Evolutionary conservation across 345 rosid species (phyloP).

Genomic region (Sapria himalayana): DNA sequence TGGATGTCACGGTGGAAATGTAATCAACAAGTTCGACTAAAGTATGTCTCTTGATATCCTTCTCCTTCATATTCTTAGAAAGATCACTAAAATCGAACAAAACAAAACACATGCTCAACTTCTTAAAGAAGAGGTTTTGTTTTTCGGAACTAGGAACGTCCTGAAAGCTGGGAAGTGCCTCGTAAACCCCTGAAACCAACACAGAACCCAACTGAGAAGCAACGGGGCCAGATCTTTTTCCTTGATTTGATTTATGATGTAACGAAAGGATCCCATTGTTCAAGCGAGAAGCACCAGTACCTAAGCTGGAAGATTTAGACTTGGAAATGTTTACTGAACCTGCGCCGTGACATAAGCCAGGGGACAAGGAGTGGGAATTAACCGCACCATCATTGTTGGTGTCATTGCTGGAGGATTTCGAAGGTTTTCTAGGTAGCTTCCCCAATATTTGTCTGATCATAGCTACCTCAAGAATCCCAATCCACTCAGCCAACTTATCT

Average conservation of each 20-base stretch:
- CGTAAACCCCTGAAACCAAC: constrained; percentile 22
- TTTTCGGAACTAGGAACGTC: constrained; percentile 48
- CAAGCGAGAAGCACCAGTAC: constrained; percentile 16
- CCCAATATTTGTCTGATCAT: constrained; percentile 76
- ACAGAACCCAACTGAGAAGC: constrained; percentile 15
- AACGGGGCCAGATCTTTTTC: constrained; percentile 15
- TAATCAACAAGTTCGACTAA: constrained; percentile 61
- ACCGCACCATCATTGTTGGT: constrained; percentile 25
- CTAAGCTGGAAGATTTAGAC: constrained; percentile 19
- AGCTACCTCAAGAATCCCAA: constrained; percentile 11
- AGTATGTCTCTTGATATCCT: constrained; percentile 61
- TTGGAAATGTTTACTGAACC: constrained; percentile 19
- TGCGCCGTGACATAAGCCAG: constrained; percentile 18
- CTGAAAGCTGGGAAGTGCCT: constrained; percentile 45
- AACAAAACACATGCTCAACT: constrained; percentile 39
- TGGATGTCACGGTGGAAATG: constrained; percentile 20
- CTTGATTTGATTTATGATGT: constrained; percentile 21
- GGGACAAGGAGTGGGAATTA: constrained; percentile 17
- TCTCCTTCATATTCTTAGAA: constrained; percentile 43
- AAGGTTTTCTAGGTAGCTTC: constrained; percentile 48
- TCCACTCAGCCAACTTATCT: constrained; percentile 5
- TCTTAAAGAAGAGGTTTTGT: constrained; percentile 42
- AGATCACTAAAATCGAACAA: constrained; percentile 52
- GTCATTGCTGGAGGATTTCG: constrained; percentile 34
- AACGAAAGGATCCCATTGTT: constrained; percentile 23